Evolutionary conservation across 2,329 filamentous ascomycete genomes (phyloP).

Genomic region (Calonectria naviculata): DNA sequence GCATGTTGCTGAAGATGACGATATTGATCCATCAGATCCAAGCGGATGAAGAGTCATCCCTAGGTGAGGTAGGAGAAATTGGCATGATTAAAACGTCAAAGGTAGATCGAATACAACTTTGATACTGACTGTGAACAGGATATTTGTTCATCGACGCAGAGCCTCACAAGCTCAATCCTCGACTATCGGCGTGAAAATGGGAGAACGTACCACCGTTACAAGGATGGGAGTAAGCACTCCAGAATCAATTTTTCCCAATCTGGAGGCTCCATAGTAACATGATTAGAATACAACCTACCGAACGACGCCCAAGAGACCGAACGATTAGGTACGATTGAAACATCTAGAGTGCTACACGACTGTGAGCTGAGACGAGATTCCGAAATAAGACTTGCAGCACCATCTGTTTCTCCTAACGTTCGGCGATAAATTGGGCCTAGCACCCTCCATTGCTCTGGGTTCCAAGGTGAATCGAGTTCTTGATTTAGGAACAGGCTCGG

Average conservation of each 20-base stretch:
- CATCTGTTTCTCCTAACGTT: slow-evolving; percentile 7
- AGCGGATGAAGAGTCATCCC: background rate
- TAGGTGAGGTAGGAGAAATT: background rate
- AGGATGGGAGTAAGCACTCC: background rate
- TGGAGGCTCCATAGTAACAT: background rate
- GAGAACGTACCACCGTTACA: slow-evolving; percentile 15
- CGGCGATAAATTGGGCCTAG: slow-evolving; percentile 3
- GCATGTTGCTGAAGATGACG: background rate
- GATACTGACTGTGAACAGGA: background rate
- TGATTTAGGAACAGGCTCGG: slow-evolving; percentile 5
- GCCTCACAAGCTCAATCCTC: background rate
- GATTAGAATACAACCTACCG: background rate
- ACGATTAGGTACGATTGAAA: background rate
- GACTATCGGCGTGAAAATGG: slow-evolving; percentile 13
- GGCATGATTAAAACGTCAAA: background rate
- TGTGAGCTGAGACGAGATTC: background rate
- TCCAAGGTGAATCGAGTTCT: background rate
- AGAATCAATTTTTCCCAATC: background rate
- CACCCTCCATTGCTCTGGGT: background rate
- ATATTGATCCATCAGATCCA: background rate
- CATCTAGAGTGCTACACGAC: background rate
- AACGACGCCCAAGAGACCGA: slow-evolving; percentile 6
- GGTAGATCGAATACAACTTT: background rate
- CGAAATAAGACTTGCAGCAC: slow-evolving; percentile 7
- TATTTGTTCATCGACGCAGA: background rate